Percentiles rank a stretch among this genome's conserved stretches.
Evolutionary conservation across 2,329 filamentous ascomycete genomes (phyloP).

Genomic region (Beauveria pseudobassiana): DNA sequence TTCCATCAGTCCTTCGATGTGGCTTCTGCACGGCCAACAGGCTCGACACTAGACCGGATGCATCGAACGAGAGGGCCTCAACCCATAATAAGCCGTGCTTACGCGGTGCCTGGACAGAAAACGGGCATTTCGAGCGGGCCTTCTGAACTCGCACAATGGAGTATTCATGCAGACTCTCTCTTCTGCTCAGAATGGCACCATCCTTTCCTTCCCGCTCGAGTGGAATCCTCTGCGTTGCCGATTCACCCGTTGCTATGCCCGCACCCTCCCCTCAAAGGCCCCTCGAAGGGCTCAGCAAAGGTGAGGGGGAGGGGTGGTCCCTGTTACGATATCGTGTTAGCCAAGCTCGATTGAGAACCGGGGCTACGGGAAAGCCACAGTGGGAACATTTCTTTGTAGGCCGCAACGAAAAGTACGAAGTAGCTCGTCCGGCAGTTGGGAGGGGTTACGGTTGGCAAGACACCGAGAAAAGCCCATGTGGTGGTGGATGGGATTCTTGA

Average conservation of each 20-base stretch:
- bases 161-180: neutral
- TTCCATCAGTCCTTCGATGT: neutral
- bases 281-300: neutral
- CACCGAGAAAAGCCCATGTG: neutral
- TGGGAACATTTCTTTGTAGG: neutral
- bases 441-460: neutral
- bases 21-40: neutral
- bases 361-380: neutral
- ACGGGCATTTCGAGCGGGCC: neutral
- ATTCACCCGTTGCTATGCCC: slow-evolving; percentile 5
- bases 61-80: neutral
- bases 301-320: neutral
- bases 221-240: slow-evolving; percentile 4
- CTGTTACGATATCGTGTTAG: neutral
- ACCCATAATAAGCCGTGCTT: neutral
- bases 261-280: neutral
- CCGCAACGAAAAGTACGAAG: neutral
- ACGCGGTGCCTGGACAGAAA: neutral
- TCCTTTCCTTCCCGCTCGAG: too few species aligned
- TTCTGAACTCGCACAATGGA: slow-evolving; percentile 6
- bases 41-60: neutral
- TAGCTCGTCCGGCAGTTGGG: neutral
- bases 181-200: neutral
- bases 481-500: neutral
- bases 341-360: neutral